These are phyloP conservation scores for Alternaria angustiovoidea DNA, from an alignment of 2,329 filamentous ascomycete species.

Conservation along the genomic window DNA sequence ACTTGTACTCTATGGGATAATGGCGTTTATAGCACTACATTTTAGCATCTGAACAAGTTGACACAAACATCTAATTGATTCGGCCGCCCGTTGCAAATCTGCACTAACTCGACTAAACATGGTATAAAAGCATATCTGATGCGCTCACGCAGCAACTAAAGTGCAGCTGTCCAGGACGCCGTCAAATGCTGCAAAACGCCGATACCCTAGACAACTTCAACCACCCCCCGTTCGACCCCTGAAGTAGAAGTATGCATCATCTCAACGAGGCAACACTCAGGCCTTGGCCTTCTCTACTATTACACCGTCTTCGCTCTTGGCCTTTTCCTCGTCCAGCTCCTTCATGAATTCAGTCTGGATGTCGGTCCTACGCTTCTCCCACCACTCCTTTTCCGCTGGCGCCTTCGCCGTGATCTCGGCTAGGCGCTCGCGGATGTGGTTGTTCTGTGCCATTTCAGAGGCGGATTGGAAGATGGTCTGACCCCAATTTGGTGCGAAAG, in stretches of 20 bases:
- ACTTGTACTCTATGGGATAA: slow-evolving; percentile 32
- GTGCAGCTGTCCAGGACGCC: slow-evolving; percentile 13
- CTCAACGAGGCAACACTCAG: background rate
- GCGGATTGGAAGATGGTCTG: slow-evolving; percentile 96
- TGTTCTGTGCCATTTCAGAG: slow-evolving; percentile 92
- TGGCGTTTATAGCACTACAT: slow-evolving; percentile 47
- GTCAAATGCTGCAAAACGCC: slow-evolving; percentile 15
- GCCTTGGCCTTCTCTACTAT: slow-evolving; percentile 21
- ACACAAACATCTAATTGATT: background rate
- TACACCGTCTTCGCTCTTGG: slow-evolving; percentile 34
- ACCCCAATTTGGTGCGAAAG: slow-evolving; percentile 87
- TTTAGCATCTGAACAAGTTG: slow-evolving; percentile 25
- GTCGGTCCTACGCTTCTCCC: slow-evolving; percentile 80
- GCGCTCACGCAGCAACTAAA: slow-evolving; percentile 2
- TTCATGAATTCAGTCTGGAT: slow-evolving; percentile 83
- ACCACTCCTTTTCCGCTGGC: slow-evolving; percentile 84
- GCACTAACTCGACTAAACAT: background rate
- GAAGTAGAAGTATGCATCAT: slow-evolving; percentile 1
- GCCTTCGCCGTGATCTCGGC: slow-evolving; percentile 77
- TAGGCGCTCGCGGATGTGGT: slow-evolving; percentile 75
- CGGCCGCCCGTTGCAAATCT: background rate
- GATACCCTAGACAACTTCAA: background rate
- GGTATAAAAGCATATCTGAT: background rate
- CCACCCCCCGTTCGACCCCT: background rate
- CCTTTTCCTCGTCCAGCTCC: slow-evolving; percentile 73